A percentile compares a stretch with the other conserved stretches of the same genome.
Evolutionary conservation across 139 green algal species (phyloP).

Genomic region (Nannochloris sp.): DNA sequence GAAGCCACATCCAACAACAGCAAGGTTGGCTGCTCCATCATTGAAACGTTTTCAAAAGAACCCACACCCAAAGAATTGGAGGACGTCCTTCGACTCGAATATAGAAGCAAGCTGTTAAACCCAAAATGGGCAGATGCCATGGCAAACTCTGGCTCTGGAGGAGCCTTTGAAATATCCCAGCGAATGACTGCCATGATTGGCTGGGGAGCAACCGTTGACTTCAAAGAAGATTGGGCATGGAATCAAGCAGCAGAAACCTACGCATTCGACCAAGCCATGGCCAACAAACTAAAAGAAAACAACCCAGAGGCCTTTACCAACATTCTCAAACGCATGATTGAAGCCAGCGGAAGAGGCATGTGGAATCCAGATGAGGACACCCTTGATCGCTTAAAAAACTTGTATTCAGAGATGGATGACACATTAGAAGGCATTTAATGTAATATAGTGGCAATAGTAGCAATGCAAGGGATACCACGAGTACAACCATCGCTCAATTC

Average conservation of each 20-base stretch:
- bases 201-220: slow-evolving; percentile 86
- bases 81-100: slow-evolving; percentile 88
- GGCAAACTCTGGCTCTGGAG: slow-evolving; percentile 77
- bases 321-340: slow-evolving; percentile 78
- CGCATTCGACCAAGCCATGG: slow-evolving; percentile 77
- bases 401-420: slow-evolving; percentile 86
- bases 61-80: slow-evolving; percentile 71
- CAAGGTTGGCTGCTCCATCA: slow-evolving; percentile 60
- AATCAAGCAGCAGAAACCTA: slow-evolving; percentile 88
- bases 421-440: slow-evolving; percentile 76
- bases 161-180: slow-evolving; percentile 89
- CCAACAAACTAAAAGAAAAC: slow-evolving; percentile 53
- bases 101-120: slow-evolving; percentile 95
- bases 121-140: slow-evolving; percentile 90
- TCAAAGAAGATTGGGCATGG: slow-evolving; percentile 88
- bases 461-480: no score
- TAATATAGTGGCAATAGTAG: not conserved
- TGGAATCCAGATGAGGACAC: slow-evolving; percentile 69
- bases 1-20: not conserved
- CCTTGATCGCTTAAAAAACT: slow-evolving; percentile 53
- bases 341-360: slow-evolving; percentile 86
- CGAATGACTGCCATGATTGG: slow-evolving; percentile 91
- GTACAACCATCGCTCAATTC: not conserved
- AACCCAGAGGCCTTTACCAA: slow-evolving; percentile 70
- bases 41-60: slow-evolving; percentile 78